Base-by-base conservation (phyloP, 495 filamentous ascomycete genomes). In the Penicillium atrosanguineum region DNA sequence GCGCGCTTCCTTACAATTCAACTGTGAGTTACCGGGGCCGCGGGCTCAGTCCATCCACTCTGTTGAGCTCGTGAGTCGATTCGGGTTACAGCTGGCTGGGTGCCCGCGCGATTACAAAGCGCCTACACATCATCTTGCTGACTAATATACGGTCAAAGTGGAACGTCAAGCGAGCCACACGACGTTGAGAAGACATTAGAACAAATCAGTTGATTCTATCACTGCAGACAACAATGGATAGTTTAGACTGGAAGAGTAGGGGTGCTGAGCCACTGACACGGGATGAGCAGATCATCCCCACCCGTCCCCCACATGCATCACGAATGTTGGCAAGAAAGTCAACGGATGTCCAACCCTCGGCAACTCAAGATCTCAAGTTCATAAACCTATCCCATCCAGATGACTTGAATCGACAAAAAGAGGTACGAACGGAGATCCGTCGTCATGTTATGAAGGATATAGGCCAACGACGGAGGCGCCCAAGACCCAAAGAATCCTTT, bases 381-480 rank as follows among this genome's bases (percentile, higher is more conserved):
- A 20, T 51, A 51, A 51, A 51, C 26, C 23, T 51, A 51, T 51
- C 48, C 31, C 48, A 51, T 51, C 48, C 48, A 51, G 48, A 51
- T 43, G 48, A 51, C 23, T n/a, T 51, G 2, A 21, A 20, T 15
- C 48, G 14, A 43, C 38, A 51, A 16, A 28, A 51, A 43, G 48
- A 43, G 39, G 48, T 51, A 16, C 48, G 48, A 43, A 51, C 48
- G 18, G 48, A 51, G 48, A 51, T 51, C 15, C 48, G 48, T 51
- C 48, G 48, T 51, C 48, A 51, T 20, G 48, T 51, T 21, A 51
- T 51, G 48, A 51, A 51, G 48, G 38, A 43, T 51, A 51, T 51
- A 26, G 48, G 48, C 25, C 23, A 43, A 47, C 48, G 38, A 44
- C 48, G 48, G 21, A 42, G 48, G 40, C 48, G 48, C 38, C 48